Base-by-base conservation (phyloP, 2,329 filamentous ascomycete genomes). In the Cercospora nicotianae region DNA sequence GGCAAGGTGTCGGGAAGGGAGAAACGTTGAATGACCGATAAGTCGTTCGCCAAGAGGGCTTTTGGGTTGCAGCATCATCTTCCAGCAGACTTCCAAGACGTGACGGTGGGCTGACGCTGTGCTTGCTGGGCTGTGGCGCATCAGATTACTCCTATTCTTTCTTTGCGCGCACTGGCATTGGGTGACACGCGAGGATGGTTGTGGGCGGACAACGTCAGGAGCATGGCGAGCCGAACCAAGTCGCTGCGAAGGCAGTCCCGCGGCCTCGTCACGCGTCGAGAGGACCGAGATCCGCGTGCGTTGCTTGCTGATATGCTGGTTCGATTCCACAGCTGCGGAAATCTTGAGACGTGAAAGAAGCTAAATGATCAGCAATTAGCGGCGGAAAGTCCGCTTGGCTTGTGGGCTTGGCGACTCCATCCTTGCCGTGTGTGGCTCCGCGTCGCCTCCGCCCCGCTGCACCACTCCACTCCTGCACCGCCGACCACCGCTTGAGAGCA, bases 1-100 rank as follows among this genome's bases (percentile, higher is more conserved):
- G 69, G 26, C 20, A 33, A 60, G 33, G 39, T 36, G 45, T 60
- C 61, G 33, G 45, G 63, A 26, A 33, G 64, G 62, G 69, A 64
- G 66, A 16, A 4, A 57, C 67, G 67, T 70, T 64, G 66, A 67
- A 31, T 39, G 39, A 63, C 33, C 60, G 64, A 68, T 55, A 61
- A 63, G 62, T 70, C 62, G 65, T 55, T 59, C 60, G 69, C 69
- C 67, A 70, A 70, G 69, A 13, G 6, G 53, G n/a, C 31, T 18
- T 33, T 60, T 53, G 58, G 59, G 30, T 53, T 60, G 36, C 61
- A 60, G 61, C 61, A 65, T 55, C 33, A 62, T 53, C 39, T 59
- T 23, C 30, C 28, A 28, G 3, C 58, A 30, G 63, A 55, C 6
- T 39, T 39, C 36, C 36, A n/a, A 39, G 36, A n/a, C 36, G 6